Conservation (phyloP, 352 stramenopile species). For the Globisporangium nagaii region DNA sequence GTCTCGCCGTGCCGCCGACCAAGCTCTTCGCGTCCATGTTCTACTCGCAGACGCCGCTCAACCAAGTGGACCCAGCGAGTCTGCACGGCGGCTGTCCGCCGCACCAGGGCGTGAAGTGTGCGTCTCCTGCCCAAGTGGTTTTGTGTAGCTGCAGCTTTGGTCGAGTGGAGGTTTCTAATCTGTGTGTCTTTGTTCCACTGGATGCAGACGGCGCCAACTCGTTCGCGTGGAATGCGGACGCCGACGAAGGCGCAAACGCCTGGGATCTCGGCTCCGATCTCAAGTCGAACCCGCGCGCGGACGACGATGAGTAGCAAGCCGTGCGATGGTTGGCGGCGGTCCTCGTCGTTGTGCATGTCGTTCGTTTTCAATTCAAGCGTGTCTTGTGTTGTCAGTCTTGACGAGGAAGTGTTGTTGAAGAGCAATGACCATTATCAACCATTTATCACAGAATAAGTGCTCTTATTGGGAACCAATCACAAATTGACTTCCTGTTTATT, state of each 20-base stretch:
- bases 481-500: too few species aligned
- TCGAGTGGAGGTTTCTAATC: background rate
- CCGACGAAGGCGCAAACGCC: slow-evolving; percentile 56
- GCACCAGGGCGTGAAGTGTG: slow-evolving; percentile 55
- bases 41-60: slow-evolving; percentile 63
- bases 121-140: too few species aligned
- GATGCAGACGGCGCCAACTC: slow-evolving; percentile 50
- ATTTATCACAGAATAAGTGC: too few species aligned
- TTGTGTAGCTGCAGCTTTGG: background rate
- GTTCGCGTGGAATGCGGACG: slow-evolving; percentile 68
- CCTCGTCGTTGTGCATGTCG: too few species aligned
- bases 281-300: slow-evolving; percentile 19
- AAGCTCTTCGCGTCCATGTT: slow-evolving; percentile 71
- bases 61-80: slow-evolving; percentile 47
- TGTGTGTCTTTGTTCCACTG: slow-evolving; percentile 5
- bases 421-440: too few species aligned
- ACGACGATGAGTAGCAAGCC: slow-evolving; percentile 3
- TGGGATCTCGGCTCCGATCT: slow-evolving; percentile 42
- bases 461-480: too few species aligned
- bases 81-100: slow-evolving; percentile 62
- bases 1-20: slow-evolving; percentile 52
- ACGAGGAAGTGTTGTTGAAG: too few species aligned
- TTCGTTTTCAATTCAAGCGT: too few species aligned
- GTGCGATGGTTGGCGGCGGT: too few species aligned
- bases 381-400: too few species aligned